phyloP scores from a whole-genome alignment of 768 basidiomycete species.

The Suillus bovinus region DNA sequence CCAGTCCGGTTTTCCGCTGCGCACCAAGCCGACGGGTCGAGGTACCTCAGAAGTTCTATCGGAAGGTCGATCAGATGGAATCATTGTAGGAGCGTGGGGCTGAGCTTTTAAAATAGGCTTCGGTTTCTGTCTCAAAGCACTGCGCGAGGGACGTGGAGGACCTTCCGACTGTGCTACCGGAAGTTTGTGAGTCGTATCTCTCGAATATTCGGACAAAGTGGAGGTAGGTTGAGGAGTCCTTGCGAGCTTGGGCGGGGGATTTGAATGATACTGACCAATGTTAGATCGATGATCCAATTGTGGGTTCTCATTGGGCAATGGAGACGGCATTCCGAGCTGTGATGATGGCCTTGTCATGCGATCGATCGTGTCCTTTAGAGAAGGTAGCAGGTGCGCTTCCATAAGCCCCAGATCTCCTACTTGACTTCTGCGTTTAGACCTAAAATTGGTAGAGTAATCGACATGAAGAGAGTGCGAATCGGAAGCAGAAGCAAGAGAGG shows the following conservation, averaged over 20 bases:
- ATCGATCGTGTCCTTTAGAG: constrained; percentile 70
- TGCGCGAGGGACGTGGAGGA: not conserved
- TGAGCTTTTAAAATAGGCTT: constrained; percentile 3
- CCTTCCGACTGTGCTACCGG: not conserved
- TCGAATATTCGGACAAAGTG: not conserved
- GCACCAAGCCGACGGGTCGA: not conserved
- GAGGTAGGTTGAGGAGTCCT: not conserved
- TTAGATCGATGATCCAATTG: not conserved
- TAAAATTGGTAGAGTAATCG: not conserved
- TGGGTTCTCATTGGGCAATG: constrained; percentile 13
- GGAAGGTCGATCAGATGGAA: not conserved
- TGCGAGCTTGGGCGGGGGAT: constrained; percentile 8
- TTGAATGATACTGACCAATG: not conserved
- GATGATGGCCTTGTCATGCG: constrained; percentile 66
- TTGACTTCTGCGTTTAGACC: constrained; percentile 37
- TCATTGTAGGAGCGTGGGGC: not conserved
- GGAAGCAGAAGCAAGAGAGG: constrained; percentile 10
- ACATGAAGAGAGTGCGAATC: constrained; percentile 14
- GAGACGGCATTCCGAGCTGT: constrained; percentile 19
- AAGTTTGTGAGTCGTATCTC: not conserved
- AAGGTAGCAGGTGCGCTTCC: constrained; percentile 67
- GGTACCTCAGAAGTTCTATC: not conserved
- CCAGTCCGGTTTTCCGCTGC: not conserved
- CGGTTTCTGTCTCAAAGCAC: not conserved
- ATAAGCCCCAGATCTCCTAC: constrained; percentile 56